Evolutionary conservation across 345 rosid genomes (phyloP), one percentile per base, ranked within the genome.

Genomic region (Eucalyptus rudis): DNA sequence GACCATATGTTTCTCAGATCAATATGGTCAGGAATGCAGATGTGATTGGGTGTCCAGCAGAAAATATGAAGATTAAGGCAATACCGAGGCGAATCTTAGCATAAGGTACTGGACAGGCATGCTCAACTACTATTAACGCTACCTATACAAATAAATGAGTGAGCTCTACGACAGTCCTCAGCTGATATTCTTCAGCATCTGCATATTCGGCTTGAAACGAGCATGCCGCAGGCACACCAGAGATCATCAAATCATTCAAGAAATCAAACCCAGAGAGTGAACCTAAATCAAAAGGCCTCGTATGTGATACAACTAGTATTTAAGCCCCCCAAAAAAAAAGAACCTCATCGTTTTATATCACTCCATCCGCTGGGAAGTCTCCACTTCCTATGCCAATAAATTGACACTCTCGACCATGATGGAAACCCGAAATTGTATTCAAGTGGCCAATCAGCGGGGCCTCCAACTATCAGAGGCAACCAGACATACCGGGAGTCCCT

Each of bases 371-470:
- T 87, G 89, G 99, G 99, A 85, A 96, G 94, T 87, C 92, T 94
- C 99, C 99, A 98, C 91, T 94, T 98, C 89, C 93, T 93, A 86
- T 98, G 99, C 98, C 99, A 96, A 89, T 95, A 96, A 84, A 98
- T 96, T 15, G 98, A 98, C 47, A 96, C 98, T 89, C 99, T 95
- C 10, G 97, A 94, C 99, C 98, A 98, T 49, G 91, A 64, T 7
- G 97, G 98, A 89, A 96, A 96, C 33, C 98, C 98, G 36, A 95
- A 98, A 90, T 80, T 92, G 88, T 89, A 94, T 31, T 96, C 96
- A 4, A 97, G 92, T 13, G 98, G 97, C 90, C 91, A 94, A 91
- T 98, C 99, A 16, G 97, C 98, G 1, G 95, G 94, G 54, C 98
- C 98, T 1, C 97, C 95, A 29, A 97, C 95, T 86, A 96, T 93